These are phyloP conservation scores for Barnettozyma pratensis DNA, from an alignment of 805 yeast species.

Conservation along the genomic window DNA sequence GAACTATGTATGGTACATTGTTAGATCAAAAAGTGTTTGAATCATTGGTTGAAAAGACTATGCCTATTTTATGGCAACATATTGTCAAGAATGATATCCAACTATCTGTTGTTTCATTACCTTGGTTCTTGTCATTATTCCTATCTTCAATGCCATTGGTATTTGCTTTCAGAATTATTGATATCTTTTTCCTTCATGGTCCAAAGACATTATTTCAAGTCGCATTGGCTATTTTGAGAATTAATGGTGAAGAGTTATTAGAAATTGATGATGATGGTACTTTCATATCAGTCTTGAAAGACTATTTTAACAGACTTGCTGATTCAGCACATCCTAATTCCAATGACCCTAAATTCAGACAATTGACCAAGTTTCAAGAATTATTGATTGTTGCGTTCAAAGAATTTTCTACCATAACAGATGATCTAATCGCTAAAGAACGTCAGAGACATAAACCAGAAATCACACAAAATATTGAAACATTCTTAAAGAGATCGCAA, in stretches of 20 bases:
- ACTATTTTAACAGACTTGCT: conserved; percentile 72
- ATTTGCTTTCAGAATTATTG: conserved; percentile 87
- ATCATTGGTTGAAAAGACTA: conserved; percentile 77
- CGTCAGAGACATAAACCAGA: conserved; percentile 68
- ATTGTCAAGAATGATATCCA: conserved; percentile 78
- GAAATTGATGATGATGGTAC: conserved; percentile 87
- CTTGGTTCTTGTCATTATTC: conserved; percentile 92
- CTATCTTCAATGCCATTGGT: conserved; percentile 92
- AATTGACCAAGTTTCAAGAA: conserved; percentile 82
- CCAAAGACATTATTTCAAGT: conserved; percentile 87
- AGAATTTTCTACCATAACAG: conserved; percentile 79
- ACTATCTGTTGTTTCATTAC: conserved; percentile 84
- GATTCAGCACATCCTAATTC: conserved; percentile 75
- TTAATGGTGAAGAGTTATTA: conserved; percentile 81
- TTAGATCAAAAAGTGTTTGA: conserved; percentile 94
- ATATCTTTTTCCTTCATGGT: conserved; percentile 86
- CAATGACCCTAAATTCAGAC: conserved; percentile 53
- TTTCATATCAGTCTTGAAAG: conserved; percentile 79
- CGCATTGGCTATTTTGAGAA: conserved; percentile 81
- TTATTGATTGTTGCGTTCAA: conserved; percentile 87
- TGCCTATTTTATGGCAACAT: conserved; percentile 88
- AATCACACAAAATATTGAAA: conserved; percentile 81
- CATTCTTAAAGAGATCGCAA: conserved; percentile 89
- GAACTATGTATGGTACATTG: conserved; percentile 95
- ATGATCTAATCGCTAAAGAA: conserved; percentile 62